Base-by-base conservation (phyloP, 805 yeast genomes). In the Deakozyma indianensis region DNA sequence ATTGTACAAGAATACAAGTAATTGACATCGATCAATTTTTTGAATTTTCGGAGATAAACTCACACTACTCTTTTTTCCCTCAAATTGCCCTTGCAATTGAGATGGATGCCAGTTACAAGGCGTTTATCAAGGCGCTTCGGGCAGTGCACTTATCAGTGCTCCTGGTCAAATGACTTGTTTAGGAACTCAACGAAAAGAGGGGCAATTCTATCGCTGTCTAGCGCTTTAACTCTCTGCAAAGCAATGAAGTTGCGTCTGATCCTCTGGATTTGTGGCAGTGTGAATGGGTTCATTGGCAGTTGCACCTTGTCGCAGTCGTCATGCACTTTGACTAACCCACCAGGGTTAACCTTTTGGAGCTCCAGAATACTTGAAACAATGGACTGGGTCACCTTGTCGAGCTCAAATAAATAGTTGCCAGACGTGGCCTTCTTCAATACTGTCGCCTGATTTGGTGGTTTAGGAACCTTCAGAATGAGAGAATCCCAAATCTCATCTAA, bases 371-470 rank as follows among this genome's bases (percentile, higher is more conserved):
- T 75, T 46, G 69, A 69, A 2, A 84, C 72, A 14, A 87, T 81
- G 2, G 67, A 67, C 48, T 75, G 76, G 0, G 96, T 84, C 48
- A 71, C 70, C 45, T 69, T 71, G 58, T 88, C 96, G 42, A 90
- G 68, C 50, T 82, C 79, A 55, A 83, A 88, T 28, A 87, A 64
- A 56, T 82, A 88, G 60, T 83, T 77, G 15, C 80, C 73, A 4
- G 82, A 78, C 0, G 83, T 71, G 0, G 94, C 88, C 1, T 94
- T 84, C 57, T 83, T 86, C 40, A 85, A 63, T 28, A 82, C 63
- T 0, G 96, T 88, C 2, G 95, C 94, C 32, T 81, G 79, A 56
- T 86, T 90, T 3, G 96, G 94, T 7, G 65, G 79, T 74, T 45
- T 83, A 69, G 45, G 83, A 72, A 60, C 75, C 21, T 51, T 46